A percentile compares a stretch with the other conserved stretches of the same genome.
These are phyloP conservation scores for Dendrothele bispora DNA, from an alignment of 768 basidiomycete species.

Conservation along the genomic window DNA sequence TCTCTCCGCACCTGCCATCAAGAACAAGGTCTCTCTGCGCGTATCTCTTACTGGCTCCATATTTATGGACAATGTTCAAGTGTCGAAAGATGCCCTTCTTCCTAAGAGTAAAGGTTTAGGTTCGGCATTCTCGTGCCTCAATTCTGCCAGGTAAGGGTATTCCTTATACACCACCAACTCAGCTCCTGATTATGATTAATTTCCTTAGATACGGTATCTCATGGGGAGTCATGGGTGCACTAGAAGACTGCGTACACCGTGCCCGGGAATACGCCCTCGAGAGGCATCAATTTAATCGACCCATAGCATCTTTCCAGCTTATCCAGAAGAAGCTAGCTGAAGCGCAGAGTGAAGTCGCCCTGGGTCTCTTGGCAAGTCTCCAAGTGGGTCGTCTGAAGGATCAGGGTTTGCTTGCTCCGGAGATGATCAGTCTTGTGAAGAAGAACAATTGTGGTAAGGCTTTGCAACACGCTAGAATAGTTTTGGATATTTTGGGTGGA, in stretches of 20 bases:
- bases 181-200: constrained; percentile 6
- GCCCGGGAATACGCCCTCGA: constrained; percentile 86
- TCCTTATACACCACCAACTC: neutral
- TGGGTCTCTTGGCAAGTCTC: constrained; percentile 74
- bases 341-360: constrained; percentile 81
- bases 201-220: constrained; percentile 73
- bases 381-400: constrained; percentile 92
- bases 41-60: constrained; percentile 84
- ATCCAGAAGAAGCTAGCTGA: constrained; percentile 97
- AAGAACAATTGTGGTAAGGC: constrained; percentile 96
- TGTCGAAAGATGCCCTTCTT: constrained; percentile 72
- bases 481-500: constrained; percentile 91
- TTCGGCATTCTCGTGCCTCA: constrained; percentile 90
- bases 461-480: constrained; percentile 71
- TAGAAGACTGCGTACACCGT: constrained; percentile 85
- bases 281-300: constrained; percentile 85
- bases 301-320: constrained; percentile 94
- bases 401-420: constrained; percentile 64
- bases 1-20: constrained; percentile 82
- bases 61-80: constrained; percentile 88
- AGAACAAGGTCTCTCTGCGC: constrained; percentile 90
- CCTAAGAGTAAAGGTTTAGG: constrained; percentile 77
- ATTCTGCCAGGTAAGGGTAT: constrained; percentile 73
- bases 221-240: constrained; percentile 95
- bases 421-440: constrained; percentile 96